These are phyloP conservation scores for Amanita muscaria DNA, from an alignment of 768 basidiomycete genomes.

Conservation along the genomic window DNA sequence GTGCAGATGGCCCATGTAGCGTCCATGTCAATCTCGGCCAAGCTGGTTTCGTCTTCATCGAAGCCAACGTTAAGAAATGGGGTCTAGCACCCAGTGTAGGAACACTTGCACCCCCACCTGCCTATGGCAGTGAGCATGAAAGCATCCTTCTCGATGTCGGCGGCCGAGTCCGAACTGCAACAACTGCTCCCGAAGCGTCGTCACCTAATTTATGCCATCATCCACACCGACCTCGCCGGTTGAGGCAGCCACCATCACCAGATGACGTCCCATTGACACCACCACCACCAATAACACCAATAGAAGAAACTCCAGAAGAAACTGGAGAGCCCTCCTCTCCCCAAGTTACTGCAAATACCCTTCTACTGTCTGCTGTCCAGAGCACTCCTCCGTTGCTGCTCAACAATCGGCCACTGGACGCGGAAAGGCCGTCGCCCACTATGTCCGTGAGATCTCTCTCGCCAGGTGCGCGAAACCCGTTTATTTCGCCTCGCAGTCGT, in stretches of 20 bases:
- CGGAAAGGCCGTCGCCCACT: conserved; percentile 28
- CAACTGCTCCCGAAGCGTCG: conserved; percentile 34
- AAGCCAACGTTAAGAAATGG: conserved; percentile 99
- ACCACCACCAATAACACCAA: conserved; percentile 69
- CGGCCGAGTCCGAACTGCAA: conserved; percentile 37
- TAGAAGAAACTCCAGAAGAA: conserved; percentile 54
- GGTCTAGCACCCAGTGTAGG: conserved; percentile 95
- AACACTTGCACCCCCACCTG: conserved; percentile 94
- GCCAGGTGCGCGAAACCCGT: conserved; percentile 77
- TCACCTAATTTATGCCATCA: conserved; percentile 44
- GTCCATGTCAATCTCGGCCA: conserved; percentile 98
- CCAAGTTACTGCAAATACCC: conserved; percentile 26
- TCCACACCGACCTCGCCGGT: conserved; percentile 53
- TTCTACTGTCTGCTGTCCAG: conserved; percentile 4
- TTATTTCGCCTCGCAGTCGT: conserved; percentile 63
- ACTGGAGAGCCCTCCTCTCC: background rate
- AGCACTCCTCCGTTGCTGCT: conserved; percentile 20
- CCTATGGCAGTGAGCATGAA: conserved; percentile 94
- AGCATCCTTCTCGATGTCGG: conserved; percentile 94
- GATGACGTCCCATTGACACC: conserved; percentile 38
- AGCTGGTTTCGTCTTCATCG: conserved; percentile 97
- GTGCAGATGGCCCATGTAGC: conserved; percentile 92
- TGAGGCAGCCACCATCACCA: conserved; percentile 32
- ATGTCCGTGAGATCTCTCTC: conserved; percentile 52
- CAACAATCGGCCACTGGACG: conserved; percentile 12